Percentiles rank a stretch among this genome's conserved stretches.
phyloP scores from a whole-genome alignment of 805 yeast genomes.

The Metschnikowia cubensis region DNA sequence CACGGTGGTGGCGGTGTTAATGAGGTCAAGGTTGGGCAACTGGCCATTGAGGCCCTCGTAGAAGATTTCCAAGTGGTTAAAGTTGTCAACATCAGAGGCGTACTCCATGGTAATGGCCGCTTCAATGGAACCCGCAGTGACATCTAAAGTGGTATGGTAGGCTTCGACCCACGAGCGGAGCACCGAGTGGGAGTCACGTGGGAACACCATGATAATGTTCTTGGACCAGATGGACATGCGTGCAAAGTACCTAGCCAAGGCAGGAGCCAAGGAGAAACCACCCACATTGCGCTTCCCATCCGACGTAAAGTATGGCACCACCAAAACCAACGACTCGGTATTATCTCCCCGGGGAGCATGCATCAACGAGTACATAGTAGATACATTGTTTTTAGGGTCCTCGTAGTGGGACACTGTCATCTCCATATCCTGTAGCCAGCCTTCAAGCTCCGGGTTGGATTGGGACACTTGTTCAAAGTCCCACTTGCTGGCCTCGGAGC shows the following conservation, averaged over 20 bases:
- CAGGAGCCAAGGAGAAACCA: conserved; percentile 69
- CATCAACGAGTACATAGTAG: conserved; percentile 66
- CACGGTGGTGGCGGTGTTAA: conserved; percentile 75
- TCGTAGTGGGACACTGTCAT: conserved; percentile 52
- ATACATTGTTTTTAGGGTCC: conserved; percentile 14
- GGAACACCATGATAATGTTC: conserved; percentile 81
- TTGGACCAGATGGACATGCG: conserved; percentile 95
- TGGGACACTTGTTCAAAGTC: conserved; percentile 23
- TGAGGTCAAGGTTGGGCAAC: conserved; percentile 85
- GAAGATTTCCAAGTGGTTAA: conserved; percentile 67
- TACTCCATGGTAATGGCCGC: conserved; percentile 84
- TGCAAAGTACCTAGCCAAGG: conserved; percentile 74
- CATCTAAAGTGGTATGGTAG: conserved; percentile 77
- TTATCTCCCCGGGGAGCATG: conserved; percentile 96
- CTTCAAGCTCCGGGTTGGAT: conserved; percentile 45
- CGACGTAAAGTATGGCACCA: conserved; percentile 79
- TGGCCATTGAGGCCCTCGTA: conserved; percentile 95
- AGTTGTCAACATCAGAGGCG: conserved; percentile 60
- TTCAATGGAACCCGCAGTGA: conserved; percentile 91
- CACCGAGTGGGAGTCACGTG: conserved; percentile 64
- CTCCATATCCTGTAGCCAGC: conserved; percentile 72
- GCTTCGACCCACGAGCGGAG: conserved; percentile 90
- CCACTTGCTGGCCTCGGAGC: conserved; percentile 51
- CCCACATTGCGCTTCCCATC: conserved; percentile 69
- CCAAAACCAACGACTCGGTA: conserved; percentile 89